phyloP scores from a whole-genome alignment of 116 monocot genomes.

The Dioscorea cayenensis region DNA sequence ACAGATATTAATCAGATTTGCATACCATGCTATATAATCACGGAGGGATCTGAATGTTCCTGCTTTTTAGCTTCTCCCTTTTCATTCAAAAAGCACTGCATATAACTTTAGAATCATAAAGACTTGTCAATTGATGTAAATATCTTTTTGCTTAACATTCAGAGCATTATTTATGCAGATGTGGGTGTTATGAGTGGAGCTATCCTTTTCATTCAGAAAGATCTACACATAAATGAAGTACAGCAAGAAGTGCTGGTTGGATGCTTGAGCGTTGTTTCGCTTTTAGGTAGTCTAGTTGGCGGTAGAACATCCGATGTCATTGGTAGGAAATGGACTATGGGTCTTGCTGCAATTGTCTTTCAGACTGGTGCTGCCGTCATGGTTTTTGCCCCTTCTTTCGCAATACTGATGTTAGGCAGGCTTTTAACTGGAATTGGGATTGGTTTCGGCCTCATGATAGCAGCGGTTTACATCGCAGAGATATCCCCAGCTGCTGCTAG shows the following conservation, averaged over 20 bases:
- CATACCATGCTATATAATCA: too few species aligned
- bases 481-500: conserved; percentile 75
- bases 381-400: conserved; percentile 74
- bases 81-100: too few species aligned
- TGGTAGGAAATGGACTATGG: conserved; percentile 97
- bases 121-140: too few species aligned
- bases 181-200: conserved; percentile 99
- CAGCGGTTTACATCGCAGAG: conserved; percentile 90
- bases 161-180: conserved; percentile 39
- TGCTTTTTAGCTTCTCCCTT: too few species aligned
- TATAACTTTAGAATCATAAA: too few species aligned
- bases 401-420: conserved; percentile 69
- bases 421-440: conserved; percentile 83
- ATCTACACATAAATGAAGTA: conserved; percentile 78
- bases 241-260: conserved; percentile 87
- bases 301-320: conserved; percentile 69
- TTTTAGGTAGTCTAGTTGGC: conserved; percentile 72
- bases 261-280: conserved; percentile 75
- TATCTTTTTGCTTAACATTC: not conserved
- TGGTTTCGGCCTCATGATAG: conserved; percentile 89
- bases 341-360: conserved; percentile 71
- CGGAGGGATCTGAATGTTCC: too few species aligned
- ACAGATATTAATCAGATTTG: too few species aligned
- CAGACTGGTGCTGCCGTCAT: conserved; percentile 76
- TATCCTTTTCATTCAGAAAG: conserved; percentile 84